A percentile compares a stretch with the other conserved stretches of the same genome.
These are phyloP conservation scores for Volvox africanus DNA, from an alignment of 139 green algal species.

Conservation along the genomic window DNA sequence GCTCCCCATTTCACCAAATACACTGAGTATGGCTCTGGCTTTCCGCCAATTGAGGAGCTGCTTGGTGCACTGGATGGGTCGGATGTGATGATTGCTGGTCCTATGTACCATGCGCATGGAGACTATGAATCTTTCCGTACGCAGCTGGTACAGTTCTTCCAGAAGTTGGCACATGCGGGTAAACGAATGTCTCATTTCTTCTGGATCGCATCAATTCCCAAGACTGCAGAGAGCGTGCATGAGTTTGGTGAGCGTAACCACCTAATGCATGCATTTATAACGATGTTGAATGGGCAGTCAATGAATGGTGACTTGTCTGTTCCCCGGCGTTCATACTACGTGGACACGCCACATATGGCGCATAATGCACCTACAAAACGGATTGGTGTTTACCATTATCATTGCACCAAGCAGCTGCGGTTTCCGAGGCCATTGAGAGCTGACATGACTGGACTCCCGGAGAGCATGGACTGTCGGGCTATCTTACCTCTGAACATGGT, in stretches of 20 bases:
- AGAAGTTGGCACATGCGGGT: neutral
- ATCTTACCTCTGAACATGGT: neutral
- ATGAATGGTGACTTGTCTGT: neutral
- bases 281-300: neutral
- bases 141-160: neutral
- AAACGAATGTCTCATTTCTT: neutral
- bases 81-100: conserved; percentile 5
- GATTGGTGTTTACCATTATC: neutral
- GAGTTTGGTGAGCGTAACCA: neutral
- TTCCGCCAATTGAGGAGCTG: neutral
- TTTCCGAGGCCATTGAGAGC: neutral
- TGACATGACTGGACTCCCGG: neutral
- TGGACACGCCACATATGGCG: neutral
- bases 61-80: neutral
- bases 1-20: neutral
- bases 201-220: neutral
- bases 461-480: neutral
- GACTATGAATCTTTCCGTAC: neutral
- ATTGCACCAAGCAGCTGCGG: neutral
- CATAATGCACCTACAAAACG: neutral
- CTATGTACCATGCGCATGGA: neutral
- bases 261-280: neutral
- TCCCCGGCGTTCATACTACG: neutral
- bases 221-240: neutral
- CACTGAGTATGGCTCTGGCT: neutral